These are phyloP conservation scores for Pyrenochaeta sp. DNA, from an alignment of 2,329 filamentous ascomycete genomes.

Conservation along the genomic window DNA sequence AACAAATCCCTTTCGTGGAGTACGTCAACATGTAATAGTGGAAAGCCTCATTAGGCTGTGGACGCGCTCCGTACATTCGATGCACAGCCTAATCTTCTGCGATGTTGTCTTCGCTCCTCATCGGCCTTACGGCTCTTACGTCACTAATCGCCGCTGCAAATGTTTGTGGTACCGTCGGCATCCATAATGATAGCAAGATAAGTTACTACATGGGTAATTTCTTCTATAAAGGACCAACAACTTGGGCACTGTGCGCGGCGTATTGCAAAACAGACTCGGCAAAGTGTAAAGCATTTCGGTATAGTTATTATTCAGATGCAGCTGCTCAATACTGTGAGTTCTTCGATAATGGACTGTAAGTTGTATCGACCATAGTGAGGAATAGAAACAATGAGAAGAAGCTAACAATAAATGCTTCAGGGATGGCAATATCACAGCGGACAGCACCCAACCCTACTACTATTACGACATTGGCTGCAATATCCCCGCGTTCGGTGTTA, in stretches of 20 bases:
- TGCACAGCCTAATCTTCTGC: not conserved
- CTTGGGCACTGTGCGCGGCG: slow-evolving; percentile 28
- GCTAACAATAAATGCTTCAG: slow-evolving; percentile 8
- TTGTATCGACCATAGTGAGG: not conserved
- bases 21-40: not conserved
- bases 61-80: not conserved
- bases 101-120: not conserved
- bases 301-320: slow-evolving; percentile 26
- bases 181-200: slow-evolving; percentile 12
- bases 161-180: slow-evolving; percentile 21
- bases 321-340: slow-evolving; percentile 35
- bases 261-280: slow-evolving; percentile 26
- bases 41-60: not conserved
- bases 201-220: slow-evolving; percentile 35
- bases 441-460: slow-evolving; percentile 21
- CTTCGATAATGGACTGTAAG: slow-evolving; percentile 26
- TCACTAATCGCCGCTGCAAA: not conserved
- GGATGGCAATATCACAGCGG: slow-evolving; percentile 18
- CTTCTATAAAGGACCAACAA: slow-evolving; percentile 28
- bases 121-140: not conserved
- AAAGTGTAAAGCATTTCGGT: slow-evolving; percentile 27
- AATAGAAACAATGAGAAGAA: not conserved
- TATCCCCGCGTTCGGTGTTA: slow-evolving; percentile 15
- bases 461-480: slow-evolving; percentile 30
- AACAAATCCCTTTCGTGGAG: not conserved